phyloP scores from a whole-genome alignment of 1,284 basidiomycete species.

The Inonotus obliquus region DNA sequence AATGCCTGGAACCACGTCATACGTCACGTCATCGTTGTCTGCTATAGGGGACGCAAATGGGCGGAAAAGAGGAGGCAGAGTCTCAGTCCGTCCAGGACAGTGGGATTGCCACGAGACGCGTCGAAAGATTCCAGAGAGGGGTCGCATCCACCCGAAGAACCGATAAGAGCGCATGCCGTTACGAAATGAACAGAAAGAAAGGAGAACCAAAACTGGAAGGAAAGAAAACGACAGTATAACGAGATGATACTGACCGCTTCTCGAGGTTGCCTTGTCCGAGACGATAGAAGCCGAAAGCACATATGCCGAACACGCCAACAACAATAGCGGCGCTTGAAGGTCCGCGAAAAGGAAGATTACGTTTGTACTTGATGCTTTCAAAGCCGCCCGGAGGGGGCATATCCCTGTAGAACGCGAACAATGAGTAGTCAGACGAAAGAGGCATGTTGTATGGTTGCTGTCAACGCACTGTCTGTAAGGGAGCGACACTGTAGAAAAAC shows the following conservation, averaged over 20 bases:
- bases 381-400: conserved; percentile 95
- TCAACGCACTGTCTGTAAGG: conserved; percentile 27
- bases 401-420: conserved; percentile 55
- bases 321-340: conserved; percentile 87
- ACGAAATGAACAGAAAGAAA: neutral
- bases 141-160: neutral
- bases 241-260: conserved; percentile 69
- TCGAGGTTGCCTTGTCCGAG: conserved; percentile 89
- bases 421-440: neutral
- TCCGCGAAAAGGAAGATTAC: conserved; percentile 91
- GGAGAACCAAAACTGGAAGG: conserved; percentile 1
- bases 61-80: neutral
- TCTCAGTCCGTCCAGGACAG: neutral
- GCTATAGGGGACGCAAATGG: neutral
- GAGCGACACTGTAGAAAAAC: conserved; percentile 20
- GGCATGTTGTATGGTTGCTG: neutral
- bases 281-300: conserved; percentile 90
- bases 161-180: neutral
- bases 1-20: neutral
- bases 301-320: conserved; percentile 78
- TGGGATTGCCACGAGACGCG: neutral
- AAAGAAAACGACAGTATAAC: neutral
- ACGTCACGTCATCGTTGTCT: neutral
- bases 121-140: neutral
- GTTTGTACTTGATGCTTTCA: conserved; percentile 91